Base-by-base conservation (phyloP, 495 filamentous ascomycete species). In the Tuber aestivum region DNA sequence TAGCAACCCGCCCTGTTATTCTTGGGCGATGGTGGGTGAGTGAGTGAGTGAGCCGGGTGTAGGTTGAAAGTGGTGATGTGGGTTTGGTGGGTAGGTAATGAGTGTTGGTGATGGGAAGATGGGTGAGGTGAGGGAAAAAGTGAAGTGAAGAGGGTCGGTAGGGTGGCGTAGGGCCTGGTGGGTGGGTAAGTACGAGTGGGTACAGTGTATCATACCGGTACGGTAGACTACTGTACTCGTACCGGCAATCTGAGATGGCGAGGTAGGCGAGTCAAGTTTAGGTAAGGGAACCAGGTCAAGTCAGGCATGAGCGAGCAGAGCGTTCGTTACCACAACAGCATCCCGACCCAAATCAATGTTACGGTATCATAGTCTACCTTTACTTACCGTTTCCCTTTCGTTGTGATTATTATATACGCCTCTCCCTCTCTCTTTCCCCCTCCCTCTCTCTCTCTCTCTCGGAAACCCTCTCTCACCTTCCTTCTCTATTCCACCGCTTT, bases 51-150 rank as follows among this genome's bases (percentile, higher is more conserved):
- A 65, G 56, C 35, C 32, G 56, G 56, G 8, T 14, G 50, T 68
- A 42, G 71, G 50, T 61, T 61, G 50, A 61, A 27, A 61, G n/a
- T 3, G n/a, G 50, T 48, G 44, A 21, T 61, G 48, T 56, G 12
- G n/a, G 10, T 61, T 73, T 75, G 75, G 77, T 78, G 81, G 72
- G 76, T 76, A 82, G 78, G 81, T 80, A 78, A 76, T 82, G 80
- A 83, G 84, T 82, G 82, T 85, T 83, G 83, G 83, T 84, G 85
- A 83, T 83, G 83, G 78, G 77, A 81, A 69, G 77, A 41, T 61
- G 50, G 50, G 50, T 38, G 37, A 70, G 65, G 48, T 77, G 71
- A 72, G 56, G 16, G 56, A 65, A 27, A 65, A 35, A 16, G 56
- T 65, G 56, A 65, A 35, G 27, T 32, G 50, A 56, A 27, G n/a